Evolutionary conservation across 352 stramenopile genomes (phyloP), one percentile per base, ranked within the genome.

Genomic region (Globisporangium spiculum): DNA sequence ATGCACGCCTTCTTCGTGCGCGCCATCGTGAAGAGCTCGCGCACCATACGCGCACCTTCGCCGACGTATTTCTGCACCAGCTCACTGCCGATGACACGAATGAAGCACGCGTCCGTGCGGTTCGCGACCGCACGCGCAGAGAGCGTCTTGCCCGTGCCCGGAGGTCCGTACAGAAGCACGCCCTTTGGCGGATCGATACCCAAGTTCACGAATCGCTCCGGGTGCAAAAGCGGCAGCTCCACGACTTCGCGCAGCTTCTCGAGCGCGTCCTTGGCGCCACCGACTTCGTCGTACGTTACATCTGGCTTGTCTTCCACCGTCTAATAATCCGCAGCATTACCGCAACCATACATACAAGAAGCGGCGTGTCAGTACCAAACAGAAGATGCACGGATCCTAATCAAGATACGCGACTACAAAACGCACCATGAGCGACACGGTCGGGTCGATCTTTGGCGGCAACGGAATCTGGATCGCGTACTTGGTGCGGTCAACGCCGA

Each of bases 1-100:
- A 98, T 98, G 72, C 91, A 98, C 24, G 97, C 96, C 74, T 99
- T 98, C 84, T 99, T 99, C 66, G 93, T 98, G 41, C 97, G 92
- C 20, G 98, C 98, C 97, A 99, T 99, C 20, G 97, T 98, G 79
- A 99, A 99, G n/a, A 99, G 82, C 78, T 99, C 98, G 54, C 98
- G 96, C 69, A 99, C 98, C 97, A 99, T 99, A 50, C 98, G 88
- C 16, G 98, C 97, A 64, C 98, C 98, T 83, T 99, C 97, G 24
- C 98, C 98, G 38, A 99, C 97, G 79, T 99, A 99, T 75, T 99
- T 99, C 76, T 99, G 98, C 55, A 99, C 98, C 12, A 99, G 82
- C 74, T 99, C 98, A 62, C 89, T 98, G 50, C 98, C 98, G 75
- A 99, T 99, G 24, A 99, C 98, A 64, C 98, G 96, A 84, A 99